Percentiles rank a stretch among this genome's conserved stretches.
These are phyloP conservation scores for Fragaria iinumae DNA, from an alignment of 306 rosid genomes.

Conservation along the genomic window DNA sequence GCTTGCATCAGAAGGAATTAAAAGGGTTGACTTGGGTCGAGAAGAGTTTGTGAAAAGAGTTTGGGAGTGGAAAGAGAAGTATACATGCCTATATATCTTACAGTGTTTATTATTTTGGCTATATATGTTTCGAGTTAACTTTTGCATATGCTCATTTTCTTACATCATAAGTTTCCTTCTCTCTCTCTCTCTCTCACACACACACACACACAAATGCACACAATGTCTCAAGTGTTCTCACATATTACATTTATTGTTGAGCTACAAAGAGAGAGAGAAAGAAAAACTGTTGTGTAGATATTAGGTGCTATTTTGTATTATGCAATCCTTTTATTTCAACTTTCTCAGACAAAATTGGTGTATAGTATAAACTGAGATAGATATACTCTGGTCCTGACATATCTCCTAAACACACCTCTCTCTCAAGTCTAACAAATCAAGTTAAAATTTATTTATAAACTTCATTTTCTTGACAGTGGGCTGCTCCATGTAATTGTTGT, in stretches of 20 bases:
- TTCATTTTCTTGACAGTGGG: neutral
- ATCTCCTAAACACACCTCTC: neutral
- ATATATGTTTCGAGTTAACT: slow-evolving; percentile 4
- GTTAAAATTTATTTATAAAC: neutral
- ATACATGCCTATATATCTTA: slow-evolving; percentile 28
- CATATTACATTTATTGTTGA: neutral
- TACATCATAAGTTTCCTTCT: neutral
- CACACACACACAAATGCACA: neutral
- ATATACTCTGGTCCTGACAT: neutral
- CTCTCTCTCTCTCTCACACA: neutral
- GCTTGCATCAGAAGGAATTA: slow-evolving; percentile 90
- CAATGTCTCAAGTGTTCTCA: neutral
- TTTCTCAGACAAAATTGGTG: neutral
- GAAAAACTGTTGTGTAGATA: neutral
- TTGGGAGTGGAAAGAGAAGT: slow-evolving; percentile 99
- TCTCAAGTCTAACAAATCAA: neutral
- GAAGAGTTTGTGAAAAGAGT: slow-evolving; percentile 78
- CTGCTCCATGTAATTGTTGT: neutral
- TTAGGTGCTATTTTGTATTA: neutral
- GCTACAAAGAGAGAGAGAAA: neutral
- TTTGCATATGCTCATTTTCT: neutral
- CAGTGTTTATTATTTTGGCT: slow-evolving; percentile 26
- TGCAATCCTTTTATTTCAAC: neutral
- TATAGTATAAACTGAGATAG: neutral
- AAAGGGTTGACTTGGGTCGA: slow-evolving; percentile 74